These are phyloP conservation scores for Dendrobium officinale DNA, from an alignment of 106 monocot genomes.

Conservation along the genomic window DNA sequence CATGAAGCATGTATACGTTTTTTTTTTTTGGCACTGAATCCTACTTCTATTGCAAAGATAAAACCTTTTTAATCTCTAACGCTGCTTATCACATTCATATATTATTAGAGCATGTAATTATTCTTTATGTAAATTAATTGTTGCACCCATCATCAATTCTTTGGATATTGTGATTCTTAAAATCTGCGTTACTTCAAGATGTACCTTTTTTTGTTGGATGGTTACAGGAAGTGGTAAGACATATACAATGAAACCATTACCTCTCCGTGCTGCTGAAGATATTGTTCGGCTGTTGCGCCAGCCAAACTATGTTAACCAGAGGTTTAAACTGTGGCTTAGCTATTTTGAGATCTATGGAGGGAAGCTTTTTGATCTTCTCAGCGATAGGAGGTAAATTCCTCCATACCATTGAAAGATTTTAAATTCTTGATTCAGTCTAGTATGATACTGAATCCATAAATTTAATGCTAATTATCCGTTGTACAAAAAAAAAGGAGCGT, in stretches of 20 bases:
- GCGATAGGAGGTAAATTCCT: conserved; percentile 58
- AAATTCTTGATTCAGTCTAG: neutral
- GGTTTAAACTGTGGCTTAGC: conserved; percentile 73
- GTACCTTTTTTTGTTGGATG: conserved; percentile 2
- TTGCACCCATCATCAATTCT: neutral
- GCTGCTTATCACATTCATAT: neutral
- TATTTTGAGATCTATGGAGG: conserved; percentile 95
- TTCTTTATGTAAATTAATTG: neutral
- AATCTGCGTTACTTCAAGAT: neutral
- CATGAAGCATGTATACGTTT: too few species aligned
- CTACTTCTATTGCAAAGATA: too few species aligned
- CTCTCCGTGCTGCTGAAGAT: conserved; percentile 64
- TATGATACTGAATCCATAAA: neutral
- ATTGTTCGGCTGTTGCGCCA: conserved; percentile 53
- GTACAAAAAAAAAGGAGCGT: neutral
- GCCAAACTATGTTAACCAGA: conserved; percentile 47
- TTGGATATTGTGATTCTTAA: neutral
- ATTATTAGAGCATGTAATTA: neutral
- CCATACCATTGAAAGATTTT: neutral
- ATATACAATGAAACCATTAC: conserved; percentile 84
- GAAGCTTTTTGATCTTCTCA: conserved; percentile 84
- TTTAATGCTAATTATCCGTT: neutral
- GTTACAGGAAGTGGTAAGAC: conserved; percentile 82
- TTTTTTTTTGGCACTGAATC: too few species aligned
- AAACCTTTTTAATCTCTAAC: neutral